A percentile compares a stretch with the other conserved stretches of the same genome.
Conservation (phyloP, 2,329 filamentous ascomycete species). For the Diaporthe citri region DNA sequence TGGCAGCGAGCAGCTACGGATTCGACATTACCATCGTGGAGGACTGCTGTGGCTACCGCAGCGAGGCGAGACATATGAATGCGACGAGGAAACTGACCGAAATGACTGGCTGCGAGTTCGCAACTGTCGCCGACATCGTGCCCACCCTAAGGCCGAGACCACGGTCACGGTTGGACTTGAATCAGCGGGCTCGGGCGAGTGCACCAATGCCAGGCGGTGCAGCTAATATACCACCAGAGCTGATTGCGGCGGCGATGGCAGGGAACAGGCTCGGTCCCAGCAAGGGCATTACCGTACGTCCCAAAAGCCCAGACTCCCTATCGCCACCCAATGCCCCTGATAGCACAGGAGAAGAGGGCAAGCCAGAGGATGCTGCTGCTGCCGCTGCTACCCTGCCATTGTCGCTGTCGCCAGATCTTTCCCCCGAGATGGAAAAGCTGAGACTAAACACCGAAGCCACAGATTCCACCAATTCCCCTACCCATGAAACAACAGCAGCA, state of each 20-base stretch:
- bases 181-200: conserved; percentile 40
- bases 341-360: conserved; percentile 27
- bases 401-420: conserved; percentile 30
- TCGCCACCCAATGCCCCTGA: conserved; percentile 30
- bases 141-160: conserved; percentile 34
- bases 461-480: conserved; percentile 33
- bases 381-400: conserved; percentile 28
- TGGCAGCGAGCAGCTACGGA: conserved; percentile 90
- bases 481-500: conserved; percentile 24
- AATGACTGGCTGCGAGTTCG: conserved; percentile 78
- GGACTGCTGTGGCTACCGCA: conserved; percentile 88
- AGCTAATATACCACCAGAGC: conserved; percentile 33
- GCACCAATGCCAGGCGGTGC: conserved; percentile 42
- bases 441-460: conserved; percentile 39
- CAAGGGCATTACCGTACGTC: conserved; percentile 41
- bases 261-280: conserved; percentile 29
- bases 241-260: conserved; percentile 38
- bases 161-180: conserved; percentile 33
- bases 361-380: not conserved
- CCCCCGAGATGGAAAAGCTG: conserved; percentile 38
- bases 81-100: conserved; percentile 80
- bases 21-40: conserved; percentile 88
- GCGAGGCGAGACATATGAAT: conserved; percentile 74
- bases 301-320: conserved; percentile 32
- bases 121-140: conserved; percentile 71